Base-by-base conservation (phyloP, 192 early-diverging fungal genomes). In the Lobulomyces angularis region DNA sequence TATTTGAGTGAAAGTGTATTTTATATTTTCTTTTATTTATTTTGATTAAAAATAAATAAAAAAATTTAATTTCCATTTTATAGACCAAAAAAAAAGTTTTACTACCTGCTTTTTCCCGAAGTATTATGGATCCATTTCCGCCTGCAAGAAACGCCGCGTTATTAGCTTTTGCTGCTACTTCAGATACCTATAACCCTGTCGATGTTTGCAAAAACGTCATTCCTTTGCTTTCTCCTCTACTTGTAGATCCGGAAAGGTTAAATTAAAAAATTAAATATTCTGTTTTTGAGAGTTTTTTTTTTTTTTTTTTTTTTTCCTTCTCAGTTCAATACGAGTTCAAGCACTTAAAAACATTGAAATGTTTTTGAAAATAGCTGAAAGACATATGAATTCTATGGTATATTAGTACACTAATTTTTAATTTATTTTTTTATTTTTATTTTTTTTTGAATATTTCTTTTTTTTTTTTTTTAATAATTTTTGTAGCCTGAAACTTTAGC, bases 71-170 rank as follows among this genome's bases (percentile, higher is more conserved):
- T 27, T 30, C 2, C 1, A 16, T 8, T 6, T 25, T 19, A 11
- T 36, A 82, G 74, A 90, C 85, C 3, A 72, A 79, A 12, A 79
- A 76, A 33, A 80, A 84, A 48, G 71, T 90, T 7, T 58, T 97
- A 1, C 73, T 81, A 1, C 81, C 87, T 5, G 87, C 90, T 5
- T 84, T 95, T 35, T 60, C 80, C 18, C 64, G 88, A 12, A 74
- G 81, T 17, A 53, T 95, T 17, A 67, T 80, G 14, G 93, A 97
- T 53, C 80, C 82, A 20, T 95, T 95, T 55, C 75, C 81, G 12
- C 87, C 87, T 32, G 81, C 88, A 2, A 67, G 89, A 8, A 72
- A 81, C 22, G 91, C 94, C 6, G 81, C 83, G 37, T 65, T 91
- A 11, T 68, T 89, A 65, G 90, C 56, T 12, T 21, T 64, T 3